Percentiles rank a stretch among this genome's conserved stretches.
phyloP scores from a whole-genome alignment of 2,329 filamentous ascomycete genomes.

The Fulvia fulva region DNA sequence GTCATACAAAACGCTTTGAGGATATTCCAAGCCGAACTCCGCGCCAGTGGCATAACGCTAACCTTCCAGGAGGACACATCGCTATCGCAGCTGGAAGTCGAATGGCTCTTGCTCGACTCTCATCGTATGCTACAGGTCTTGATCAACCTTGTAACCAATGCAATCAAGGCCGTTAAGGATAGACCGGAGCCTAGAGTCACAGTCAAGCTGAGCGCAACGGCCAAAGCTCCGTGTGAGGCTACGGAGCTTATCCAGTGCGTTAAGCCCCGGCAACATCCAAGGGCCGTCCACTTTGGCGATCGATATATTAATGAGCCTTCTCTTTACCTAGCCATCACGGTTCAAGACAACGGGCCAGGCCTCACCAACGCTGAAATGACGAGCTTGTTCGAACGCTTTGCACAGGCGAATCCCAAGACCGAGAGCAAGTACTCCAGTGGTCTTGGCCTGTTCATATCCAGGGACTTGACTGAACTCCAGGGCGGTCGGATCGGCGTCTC shows the following conservation, averaged over 20 bases:
- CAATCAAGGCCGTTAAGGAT: constrained; percentile 43
- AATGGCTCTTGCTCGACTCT: constrained; percentile 27
- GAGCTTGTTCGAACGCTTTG: constrained; percentile 63
- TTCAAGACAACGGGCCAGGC: constrained; percentile 39
- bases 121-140: constrained; percentile 37
- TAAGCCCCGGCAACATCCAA: constrained; percentile 33
- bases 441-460: constrained; percentile 65
- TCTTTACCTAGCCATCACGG: constrained; percentile 34
- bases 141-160: constrained; percentile 39
- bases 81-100: constrained; percentile 12
- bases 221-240: constrained; percentile 34
- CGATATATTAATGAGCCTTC: constrained; percentile 6
- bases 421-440: constrained; percentile 67
- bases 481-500: constrained; percentile 66
- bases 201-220: constrained; percentile 23
- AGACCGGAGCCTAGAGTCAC: constrained; percentile 33
- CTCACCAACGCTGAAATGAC: constrained; percentile 35
- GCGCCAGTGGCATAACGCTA: constrained; percentile 31
- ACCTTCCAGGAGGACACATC: constrained; percentile 8
- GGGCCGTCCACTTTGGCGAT: constrained; percentile 14
- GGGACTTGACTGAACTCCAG: constrained; percentile 63
- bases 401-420: constrained; percentile 62
- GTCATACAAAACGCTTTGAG: constrained; percentile 35
- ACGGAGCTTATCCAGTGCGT: constrained; percentile 39
- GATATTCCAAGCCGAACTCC: constrained; percentile 39